A percentile compares a stretch with the other conserved stretches of the same genome.
Evolutionary conservation across 768 basidiomycete species (phyloP).

Genomic region (Boletus tylopilopsis): DNA sequence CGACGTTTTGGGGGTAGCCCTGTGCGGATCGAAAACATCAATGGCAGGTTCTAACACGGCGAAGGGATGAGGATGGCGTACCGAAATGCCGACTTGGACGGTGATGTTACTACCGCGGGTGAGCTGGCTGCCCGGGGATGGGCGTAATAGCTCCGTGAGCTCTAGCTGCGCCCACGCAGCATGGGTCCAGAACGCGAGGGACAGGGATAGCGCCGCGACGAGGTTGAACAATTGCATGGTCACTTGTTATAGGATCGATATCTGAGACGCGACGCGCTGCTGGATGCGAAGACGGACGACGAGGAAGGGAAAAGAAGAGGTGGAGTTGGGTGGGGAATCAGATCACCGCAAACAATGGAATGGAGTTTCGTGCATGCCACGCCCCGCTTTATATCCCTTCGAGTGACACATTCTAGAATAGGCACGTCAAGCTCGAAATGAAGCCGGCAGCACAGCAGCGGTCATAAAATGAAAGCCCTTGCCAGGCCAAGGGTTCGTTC

Average conservation of each 20-base stretch:
- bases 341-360: too few relatives aligned
- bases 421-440: too few relatives aligned
- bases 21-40: background rate
- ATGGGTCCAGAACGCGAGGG: conserved; percentile 9
- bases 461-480: background rate
- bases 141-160: conserved; percentile 5
- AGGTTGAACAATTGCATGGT: conserved; percentile 19
- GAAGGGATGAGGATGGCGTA: background rate
- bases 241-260: too few relatives aligned
- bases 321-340: background rate
- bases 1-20: conserved; percentile 22
- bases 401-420: background rate
- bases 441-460: too few relatives aligned
- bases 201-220: conserved; percentile 8
- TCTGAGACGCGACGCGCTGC: too few relatives aligned
- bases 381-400: conserved; percentile 17
- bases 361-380: background rate
- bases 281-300: too few relatives aligned
- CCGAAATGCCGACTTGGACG: conserved; percentile 19
- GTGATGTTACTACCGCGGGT: conserved; percentile 3
- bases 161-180: conserved; percentile 19
- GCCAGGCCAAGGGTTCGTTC: too few relatives aligned
- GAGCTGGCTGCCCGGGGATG: conserved; percentile 9
- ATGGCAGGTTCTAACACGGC: background rate
- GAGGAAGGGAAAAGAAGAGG: background rate